Evolutionary conservation across 306 rosid genomes (phyloP).

Genomic region (Gillenia trifoliata): DNA sequence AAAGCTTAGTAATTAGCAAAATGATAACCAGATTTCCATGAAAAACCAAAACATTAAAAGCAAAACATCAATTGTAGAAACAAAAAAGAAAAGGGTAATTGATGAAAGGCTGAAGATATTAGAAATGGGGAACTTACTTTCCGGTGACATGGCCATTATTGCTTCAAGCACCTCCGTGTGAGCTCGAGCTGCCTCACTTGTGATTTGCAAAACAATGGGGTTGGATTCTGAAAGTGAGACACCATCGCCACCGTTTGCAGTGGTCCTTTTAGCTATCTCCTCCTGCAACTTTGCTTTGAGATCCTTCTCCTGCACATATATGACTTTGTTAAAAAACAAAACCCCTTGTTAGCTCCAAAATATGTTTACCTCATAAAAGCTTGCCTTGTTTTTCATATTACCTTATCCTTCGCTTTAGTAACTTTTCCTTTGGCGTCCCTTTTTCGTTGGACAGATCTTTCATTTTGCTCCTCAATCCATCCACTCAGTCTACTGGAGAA

Average conservation of each 20-base stretch:
- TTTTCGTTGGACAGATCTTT: slow-evolving; percentile 19
- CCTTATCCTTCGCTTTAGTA: slow-evolving; percentile 39
- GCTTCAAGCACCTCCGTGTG: slow-evolving; percentile 46
- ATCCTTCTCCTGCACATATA: slow-evolving; percentile 27
- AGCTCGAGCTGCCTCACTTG: slow-evolving; percentile 45
- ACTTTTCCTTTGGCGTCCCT: slow-evolving; percentile 36
- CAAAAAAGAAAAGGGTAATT: neutral
- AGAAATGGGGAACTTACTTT: slow-evolving; percentile 37
- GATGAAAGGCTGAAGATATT: neutral
- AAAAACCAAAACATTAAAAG: neutral
- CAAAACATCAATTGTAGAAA: neutral
- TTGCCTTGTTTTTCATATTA: neutral
- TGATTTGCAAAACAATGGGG: slow-evolving; percentile 34
- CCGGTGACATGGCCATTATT: slow-evolving; percentile 24
- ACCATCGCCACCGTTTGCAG: slow-evolving; percentile 24
- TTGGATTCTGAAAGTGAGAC: slow-evolving; percentile 28
- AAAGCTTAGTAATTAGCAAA: neutral
- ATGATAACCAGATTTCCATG: neutral
- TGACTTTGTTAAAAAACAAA: neutral
- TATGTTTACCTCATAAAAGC: neutral
- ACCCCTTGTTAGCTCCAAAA: neutral
- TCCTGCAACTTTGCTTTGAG: slow-evolving; percentile 38
- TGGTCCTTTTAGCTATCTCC: slow-evolving; percentile 38
- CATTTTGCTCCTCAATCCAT: slow-evolving; percentile 41
- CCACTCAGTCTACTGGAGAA: slow-evolving; percentile 34